phyloP scores from a whole-genome alignment of 768 basidiomycete genomes.

The Nidularia pulvinata region DNA sequence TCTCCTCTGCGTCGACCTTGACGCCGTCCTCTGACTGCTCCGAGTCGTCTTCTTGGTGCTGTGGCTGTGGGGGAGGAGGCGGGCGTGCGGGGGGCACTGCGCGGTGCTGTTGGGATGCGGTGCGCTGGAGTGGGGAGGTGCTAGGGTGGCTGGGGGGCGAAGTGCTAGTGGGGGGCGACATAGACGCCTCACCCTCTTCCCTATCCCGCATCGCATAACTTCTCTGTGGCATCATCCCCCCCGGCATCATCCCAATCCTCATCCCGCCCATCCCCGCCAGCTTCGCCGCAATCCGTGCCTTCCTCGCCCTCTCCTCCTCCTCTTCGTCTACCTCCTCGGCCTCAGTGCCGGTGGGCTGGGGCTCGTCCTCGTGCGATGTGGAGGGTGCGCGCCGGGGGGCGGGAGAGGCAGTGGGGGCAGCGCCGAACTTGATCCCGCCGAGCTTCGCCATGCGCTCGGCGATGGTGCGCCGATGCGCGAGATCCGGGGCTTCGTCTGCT shows the following conservation, averaged over 20 bases:
- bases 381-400: conserved; percentile 33
- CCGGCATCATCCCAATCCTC: conserved; percentile 58
- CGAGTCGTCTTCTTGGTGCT: not conserved
- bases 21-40: conserved; percentile 57
- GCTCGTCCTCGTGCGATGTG: conserved; percentile 22
- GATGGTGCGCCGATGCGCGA: conserved; percentile 65
- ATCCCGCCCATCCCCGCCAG: conserved; percentile 56
- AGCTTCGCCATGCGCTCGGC: conserved; percentile 96
- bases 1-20: conserved; percentile 69
- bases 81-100: conserved; percentile 19
- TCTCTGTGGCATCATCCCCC: conserved; percentile 27
- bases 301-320: conserved; percentile 62
- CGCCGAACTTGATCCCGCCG: conserved; percentile 84
- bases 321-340: conserved; percentile 36
- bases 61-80: conserved; percentile 3
- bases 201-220: conserved; percentile 18
- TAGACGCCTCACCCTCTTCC: conserved; percentile 6
- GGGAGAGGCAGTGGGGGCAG: conserved; percentile 47
- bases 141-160: conserved; percentile 1
- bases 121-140: conserved; percentile 13
- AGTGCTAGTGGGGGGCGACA: conserved; percentile 4
- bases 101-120: conserved; percentile 12
- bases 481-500: conserved; percentile 42
- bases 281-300: conserved; percentile 52
- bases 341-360: not conserved